Evolutionary conservation across 2,329 filamentous ascomycete genomes (phyloP), one percentile per base, ranked within the genome.

Genomic region (Cercospora sesami): DNA sequence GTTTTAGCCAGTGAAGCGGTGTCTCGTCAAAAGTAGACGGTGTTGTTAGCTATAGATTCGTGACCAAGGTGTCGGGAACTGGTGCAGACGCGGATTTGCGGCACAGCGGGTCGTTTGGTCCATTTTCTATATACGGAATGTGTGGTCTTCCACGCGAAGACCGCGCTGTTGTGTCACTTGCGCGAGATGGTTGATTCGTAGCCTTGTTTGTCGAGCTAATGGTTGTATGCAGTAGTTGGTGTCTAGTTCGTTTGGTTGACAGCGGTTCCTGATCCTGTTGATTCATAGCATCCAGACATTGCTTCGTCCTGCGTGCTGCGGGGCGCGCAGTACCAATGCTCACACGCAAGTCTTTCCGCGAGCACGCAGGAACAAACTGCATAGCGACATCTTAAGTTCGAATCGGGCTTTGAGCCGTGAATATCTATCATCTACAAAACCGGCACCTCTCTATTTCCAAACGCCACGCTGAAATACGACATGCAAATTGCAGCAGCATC

Each of bases 151-250:
- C 31, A 63, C 45, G 61, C 61, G 48, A 57, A 53, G 6, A 12
- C 14, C 10, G 28, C 36, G 48, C 21, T 63, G 61, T 18, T 63
- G 61, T 63, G 30, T 36, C 45, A 63, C 30, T 23, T 39, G 16
- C 28, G 28, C 16, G 10, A 5, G 16, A 18, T 14, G 26, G 28
- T 36, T 63, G 61, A 63, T 63, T 63, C 61, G 61, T 57, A 63
- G 61, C 48, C 30, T 57, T 28, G 30, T 6, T 55, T 14, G 48
- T 63, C 12, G 33, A 57, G 48, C 61, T 63, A 63, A 63, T 63
- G 61, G 61, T 36, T 63, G 45, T 33, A 23, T 63, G 61, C 61
- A 63, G 61, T 63, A 63, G 61, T 63, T 63, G 61, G 61, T 63
- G 61, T 55, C 48, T 55, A 36, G 48, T 28, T 63, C 51, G 61